These are phyloP conservation scores for Podospora comata DNA, from an alignment of 495 filamentous ascomycete genomes.

Conservation along the genomic window DNA sequence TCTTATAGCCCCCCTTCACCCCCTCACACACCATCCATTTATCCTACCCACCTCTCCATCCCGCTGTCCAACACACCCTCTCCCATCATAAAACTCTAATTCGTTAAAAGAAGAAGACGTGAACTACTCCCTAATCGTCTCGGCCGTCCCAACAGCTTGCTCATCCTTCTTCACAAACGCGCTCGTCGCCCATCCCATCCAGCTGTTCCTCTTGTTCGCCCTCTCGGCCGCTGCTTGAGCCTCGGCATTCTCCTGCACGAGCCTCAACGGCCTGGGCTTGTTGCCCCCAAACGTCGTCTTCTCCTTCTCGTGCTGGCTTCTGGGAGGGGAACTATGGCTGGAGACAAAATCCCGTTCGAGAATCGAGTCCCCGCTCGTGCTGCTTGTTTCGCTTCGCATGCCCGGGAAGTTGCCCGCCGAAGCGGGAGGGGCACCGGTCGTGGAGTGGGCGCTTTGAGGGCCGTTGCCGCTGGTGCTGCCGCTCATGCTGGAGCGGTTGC, in stretches of 20 bases:
- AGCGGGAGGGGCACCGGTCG: conserved; percentile 44
- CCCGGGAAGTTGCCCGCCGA: conserved; percentile 55
- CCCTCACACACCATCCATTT: background rate
- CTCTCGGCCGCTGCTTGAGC: conserved; percentile 32
- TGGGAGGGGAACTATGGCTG: conserved; percentile 51
- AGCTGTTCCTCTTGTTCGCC: conserved; percentile 51
- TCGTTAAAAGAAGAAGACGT: background rate
- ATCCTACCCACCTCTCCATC: no score
- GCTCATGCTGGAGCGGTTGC: conserved; percentile 40
- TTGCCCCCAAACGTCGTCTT: conserved; percentile 61
- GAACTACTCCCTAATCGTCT: conserved; percentile 28
- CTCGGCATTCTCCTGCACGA: conserved; percentile 66
- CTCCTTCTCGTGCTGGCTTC: conserved; percentile 53
- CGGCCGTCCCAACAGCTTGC: conserved; percentile 7
- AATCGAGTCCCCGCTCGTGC: conserved; percentile 59
- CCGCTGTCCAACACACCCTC: background rate
- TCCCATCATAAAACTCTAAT: background rate
- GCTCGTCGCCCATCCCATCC: conserved; percentile 53
- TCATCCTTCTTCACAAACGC: conserved; percentile 45
- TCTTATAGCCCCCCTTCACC: background rate
- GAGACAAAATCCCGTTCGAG: conserved; percentile 28
- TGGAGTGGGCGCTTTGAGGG: conserved; percentile 25
- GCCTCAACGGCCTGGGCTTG: conserved; percentile 76
- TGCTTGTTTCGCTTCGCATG: conserved; percentile 57
- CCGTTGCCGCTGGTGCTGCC: conserved; percentile 25